A percentile compares a stretch with the other conserved stretches of the same genome.
phyloP scores from a whole-genome alignment of 768 basidiomycete genomes.

The Boletellus sp. region DNA sequence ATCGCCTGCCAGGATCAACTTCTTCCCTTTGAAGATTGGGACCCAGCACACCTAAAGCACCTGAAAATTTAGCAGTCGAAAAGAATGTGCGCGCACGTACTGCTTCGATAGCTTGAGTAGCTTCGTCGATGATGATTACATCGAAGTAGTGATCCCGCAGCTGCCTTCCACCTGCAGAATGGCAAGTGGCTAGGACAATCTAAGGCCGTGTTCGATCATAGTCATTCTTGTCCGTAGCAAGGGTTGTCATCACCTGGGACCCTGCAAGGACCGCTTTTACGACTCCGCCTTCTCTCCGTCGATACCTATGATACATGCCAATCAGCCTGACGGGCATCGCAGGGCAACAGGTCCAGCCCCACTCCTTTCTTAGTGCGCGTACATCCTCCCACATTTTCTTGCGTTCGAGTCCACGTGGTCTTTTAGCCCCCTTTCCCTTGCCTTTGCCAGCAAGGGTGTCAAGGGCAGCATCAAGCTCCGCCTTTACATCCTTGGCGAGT shows the following conservation, averaged over 20 bases:
- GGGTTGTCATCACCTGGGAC: conserved; percentile 52
- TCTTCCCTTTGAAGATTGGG: conserved; percentile 88
- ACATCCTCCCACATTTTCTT: conserved; percentile 87
- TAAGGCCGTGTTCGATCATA: conserved; percentile 21
- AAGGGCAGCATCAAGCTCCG: conserved; percentile 72
- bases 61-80: not conserved
- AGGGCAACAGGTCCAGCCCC: conserved; percentile 20
- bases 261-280: conserved; percentile 75
- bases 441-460: conserved; percentile 67
- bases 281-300: conserved; percentile 82
- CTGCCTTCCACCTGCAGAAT: conserved; percentile 86
- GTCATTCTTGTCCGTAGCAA: not conserved
- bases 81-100: conserved; percentile 39
- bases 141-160: conserved; percentile 79
- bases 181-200: conserved; percentile 92
- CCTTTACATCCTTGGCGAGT: conserved; percentile 84
- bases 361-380: conserved; percentile 88
- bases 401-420: conserved; percentile 66
- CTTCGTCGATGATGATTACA: conserved; percentile 94
- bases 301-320: conserved; percentile 52
- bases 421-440: conserved; percentile 69
- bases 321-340: not conserved
- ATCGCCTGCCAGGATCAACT: conserved; percentile 88
- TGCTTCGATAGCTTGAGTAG: conserved; percentile 94
- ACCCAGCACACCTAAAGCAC: conserved; percentile 69